Evolutionary conservation across 2,329 filamentous ascomycete species (phyloP).

Genomic region (Botrytis tulipae): DNA sequence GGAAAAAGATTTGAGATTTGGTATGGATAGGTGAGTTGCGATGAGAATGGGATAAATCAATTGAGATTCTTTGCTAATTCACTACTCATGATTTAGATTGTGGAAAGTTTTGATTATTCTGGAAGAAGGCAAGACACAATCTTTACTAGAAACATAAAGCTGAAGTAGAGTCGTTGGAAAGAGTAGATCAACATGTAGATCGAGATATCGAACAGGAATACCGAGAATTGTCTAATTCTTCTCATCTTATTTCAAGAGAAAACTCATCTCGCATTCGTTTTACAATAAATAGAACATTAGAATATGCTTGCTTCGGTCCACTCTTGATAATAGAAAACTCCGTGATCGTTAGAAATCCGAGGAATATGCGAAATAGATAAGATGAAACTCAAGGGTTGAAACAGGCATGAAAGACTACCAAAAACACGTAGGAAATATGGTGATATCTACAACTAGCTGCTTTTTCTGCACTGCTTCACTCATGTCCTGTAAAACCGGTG

Average conservation of each 20-base stretch:
- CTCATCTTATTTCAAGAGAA: neutral
- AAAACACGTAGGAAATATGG: neutral
- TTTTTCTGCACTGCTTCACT: too few species aligned
- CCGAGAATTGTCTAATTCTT: neutral
- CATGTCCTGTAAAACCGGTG: too few species aligned
- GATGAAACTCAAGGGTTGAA: neutral
- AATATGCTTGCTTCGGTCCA: neutral
- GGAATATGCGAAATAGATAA: neutral
- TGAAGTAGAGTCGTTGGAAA: neutral
- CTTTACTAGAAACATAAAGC: neutral
- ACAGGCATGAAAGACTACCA: too few species aligned
- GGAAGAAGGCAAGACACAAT: neutral
- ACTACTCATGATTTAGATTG: neutral
- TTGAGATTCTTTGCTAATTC: neutral
- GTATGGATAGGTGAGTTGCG: conserved; percentile 19
- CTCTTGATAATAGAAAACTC: neutral
- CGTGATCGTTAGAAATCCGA: neutral
- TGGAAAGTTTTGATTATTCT: neutral
- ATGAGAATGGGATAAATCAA: neutral
- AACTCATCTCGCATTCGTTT: neutral
- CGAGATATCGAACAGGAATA: neutral
- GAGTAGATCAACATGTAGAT: neutral
- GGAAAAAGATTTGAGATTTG: conserved; percentile 23
- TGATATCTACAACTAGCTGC: neutral
- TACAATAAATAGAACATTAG: neutral